A percentile compares a stretch with the other conserved stretches of the same genome.
phyloP scores from a whole-genome alignment of 78 protist species.

The Protostelium mycophagum region DNA sequence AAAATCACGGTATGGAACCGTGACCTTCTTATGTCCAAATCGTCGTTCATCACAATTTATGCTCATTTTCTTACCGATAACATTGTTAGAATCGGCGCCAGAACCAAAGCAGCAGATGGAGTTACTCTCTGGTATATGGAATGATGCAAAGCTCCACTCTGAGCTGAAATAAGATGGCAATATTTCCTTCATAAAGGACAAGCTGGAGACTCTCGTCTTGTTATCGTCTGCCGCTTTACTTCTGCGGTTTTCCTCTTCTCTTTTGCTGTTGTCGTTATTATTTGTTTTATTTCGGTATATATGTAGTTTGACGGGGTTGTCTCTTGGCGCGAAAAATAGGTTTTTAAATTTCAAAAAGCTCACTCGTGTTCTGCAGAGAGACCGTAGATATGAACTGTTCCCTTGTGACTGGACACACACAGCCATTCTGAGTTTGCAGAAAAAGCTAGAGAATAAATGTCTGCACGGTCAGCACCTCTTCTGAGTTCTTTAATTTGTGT shows the following conservation, averaged over 20 bases:
- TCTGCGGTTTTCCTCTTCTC: neutral
- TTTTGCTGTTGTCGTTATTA: slow-evolving; percentile 15
- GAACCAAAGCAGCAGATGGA: slow-evolving; percentile 85
- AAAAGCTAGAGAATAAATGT: slow-evolving; percentile 77
- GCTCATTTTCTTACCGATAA: slow-evolving; percentile 45
- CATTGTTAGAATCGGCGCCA: slow-evolving; percentile 46
- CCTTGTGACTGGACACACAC: slow-evolving; percentile 85
- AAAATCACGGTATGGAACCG: too few species aligned
- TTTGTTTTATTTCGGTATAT: slow-evolving; percentile 13
- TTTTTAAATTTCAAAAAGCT: neutral
- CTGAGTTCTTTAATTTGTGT: slow-evolving; percentile 78
- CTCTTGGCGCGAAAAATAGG: neutral
- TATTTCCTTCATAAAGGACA: slow-evolving; percentile 70
- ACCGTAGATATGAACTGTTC: slow-evolving; percentile 90
- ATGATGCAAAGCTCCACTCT: slow-evolving; percentile 93
- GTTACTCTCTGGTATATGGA: slow-evolving; percentile 75
- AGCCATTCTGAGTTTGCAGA: slow-evolving; percentile 59
- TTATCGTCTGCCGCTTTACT: neutral
- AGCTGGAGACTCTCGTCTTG: slow-evolving; percentile 6
- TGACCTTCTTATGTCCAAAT: too few species aligned
- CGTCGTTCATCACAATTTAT: neutral
- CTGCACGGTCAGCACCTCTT: slow-evolving; percentile 87
- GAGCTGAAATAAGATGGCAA: slow-evolving; percentile 88
- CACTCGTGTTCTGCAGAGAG: slow-evolving; percentile 28
- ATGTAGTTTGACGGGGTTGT: too few species aligned